Percentiles rank a stretch among this genome's conserved stretches.
Conservation (phyloP, 257 asterid genomes). For the Apocynum venetum region DNA sequence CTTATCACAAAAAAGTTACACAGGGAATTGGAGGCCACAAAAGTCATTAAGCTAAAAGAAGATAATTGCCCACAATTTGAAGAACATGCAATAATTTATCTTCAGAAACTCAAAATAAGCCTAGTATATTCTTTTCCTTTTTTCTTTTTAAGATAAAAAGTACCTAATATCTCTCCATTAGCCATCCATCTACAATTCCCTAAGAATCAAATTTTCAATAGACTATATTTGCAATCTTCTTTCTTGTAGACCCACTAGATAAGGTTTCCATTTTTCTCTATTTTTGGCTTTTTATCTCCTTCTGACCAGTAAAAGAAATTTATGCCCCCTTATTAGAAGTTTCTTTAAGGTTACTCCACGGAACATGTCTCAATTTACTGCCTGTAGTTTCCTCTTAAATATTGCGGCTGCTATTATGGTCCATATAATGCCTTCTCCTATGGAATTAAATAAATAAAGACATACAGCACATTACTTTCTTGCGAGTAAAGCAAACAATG, state of each 20-base stretch:
- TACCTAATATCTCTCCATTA: background rate
- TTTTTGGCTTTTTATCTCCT: background rate
- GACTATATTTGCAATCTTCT: background rate
- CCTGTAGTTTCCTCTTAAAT: background rate
- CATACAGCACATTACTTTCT: background rate
- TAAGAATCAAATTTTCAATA: background rate
- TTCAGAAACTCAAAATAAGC: background rate
- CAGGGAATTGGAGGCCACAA: background rate
- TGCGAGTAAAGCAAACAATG: background rate
- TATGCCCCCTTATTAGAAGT: background rate
- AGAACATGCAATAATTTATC: background rate
- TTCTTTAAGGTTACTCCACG: background rate
- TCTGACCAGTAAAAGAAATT: background rate
- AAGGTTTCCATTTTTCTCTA: background rate
- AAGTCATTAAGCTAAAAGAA: background rate
- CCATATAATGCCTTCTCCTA: background rate
- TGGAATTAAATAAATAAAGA: background rate
- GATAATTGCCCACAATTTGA: background rate
- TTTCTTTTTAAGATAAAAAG: background rate
- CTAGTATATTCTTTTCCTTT: background rate
- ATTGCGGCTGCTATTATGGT: background rate
- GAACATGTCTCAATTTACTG: background rate
- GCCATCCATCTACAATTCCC: background rate
- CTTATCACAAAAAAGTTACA: no score
- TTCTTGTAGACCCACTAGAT: background rate